A percentile compares a stretch with the other conserved stretches of the same genome.
Evolutionary conservation across 352 stramenopile genomes (phyloP).

Genomic region (Phytophthora syringae): DNA sequence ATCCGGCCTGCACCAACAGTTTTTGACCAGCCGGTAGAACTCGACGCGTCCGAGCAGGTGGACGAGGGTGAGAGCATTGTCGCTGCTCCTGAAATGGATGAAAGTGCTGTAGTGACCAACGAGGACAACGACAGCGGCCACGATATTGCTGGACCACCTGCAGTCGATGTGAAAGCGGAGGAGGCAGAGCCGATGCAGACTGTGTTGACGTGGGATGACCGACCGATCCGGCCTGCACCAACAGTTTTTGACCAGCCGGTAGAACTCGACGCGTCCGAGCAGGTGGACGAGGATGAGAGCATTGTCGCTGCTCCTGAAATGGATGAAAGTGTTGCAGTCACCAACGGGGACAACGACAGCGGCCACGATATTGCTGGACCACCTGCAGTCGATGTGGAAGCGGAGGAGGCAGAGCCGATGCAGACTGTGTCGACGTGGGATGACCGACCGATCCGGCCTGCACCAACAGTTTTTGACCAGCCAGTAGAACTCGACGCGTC

Average conservation of each 20-base stretch:
- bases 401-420: not conserved
- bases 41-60: too few relatives aligned
- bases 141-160: not conserved
- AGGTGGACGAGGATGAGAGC: not conserved
- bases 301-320: not conserved
- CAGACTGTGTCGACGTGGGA: slow-evolving; percentile 1
- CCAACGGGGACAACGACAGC: not conserved
- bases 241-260: not conserved
- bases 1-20: not conserved
- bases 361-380: not conserved
- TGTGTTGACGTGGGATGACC: slow-evolving; percentile 1
- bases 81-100: not conserved
- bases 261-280: too few relatives aligned
- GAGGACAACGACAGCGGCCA: not conserved
- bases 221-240: not conserved
- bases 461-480: not conserved
- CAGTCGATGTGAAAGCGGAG: not conserved
- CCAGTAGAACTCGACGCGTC: not conserved
- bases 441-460: not conserved
- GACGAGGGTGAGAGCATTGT: not conserved
- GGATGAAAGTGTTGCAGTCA: not conserved
- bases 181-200: not conserved
- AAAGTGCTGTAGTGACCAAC: not conserved
- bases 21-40: not conserved
- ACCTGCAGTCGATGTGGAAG: not conserved